phyloP scores from a whole-genome alignment of 139 green algal genomes.

The Nannochloris sp. region DNA sequence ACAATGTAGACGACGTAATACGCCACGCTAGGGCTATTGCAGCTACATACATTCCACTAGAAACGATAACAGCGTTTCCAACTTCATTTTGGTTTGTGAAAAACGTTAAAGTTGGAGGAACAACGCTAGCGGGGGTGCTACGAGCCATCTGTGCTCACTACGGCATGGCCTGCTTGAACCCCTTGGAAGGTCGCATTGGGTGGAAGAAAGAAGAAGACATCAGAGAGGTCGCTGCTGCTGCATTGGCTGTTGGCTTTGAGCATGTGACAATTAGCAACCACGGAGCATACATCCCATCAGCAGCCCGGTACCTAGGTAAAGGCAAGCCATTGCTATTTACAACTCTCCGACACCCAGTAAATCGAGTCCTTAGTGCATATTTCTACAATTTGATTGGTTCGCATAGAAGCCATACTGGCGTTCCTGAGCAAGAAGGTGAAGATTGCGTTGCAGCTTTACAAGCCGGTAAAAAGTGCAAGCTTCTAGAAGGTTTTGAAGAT shows the following conservation, averaged over 20 bases:
- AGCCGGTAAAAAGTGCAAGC: background rate
- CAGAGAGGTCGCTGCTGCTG: background rate
- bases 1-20: no score
- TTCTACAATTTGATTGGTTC: conserved; percentile 3
- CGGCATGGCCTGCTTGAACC: background rate
- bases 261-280: background rate
- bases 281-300: background rate
- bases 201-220: background rate
- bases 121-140: background rate
- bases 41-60: no score
- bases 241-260: background rate
- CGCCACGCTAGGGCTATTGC: no score
- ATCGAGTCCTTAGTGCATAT: background rate
- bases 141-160: background rate
- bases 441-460: background rate
- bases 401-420: background rate
- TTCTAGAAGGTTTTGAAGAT: background rate
- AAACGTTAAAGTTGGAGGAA: background rate
- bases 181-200: background rate
- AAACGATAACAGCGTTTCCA: conserved; percentile 7
- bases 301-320: background rate
- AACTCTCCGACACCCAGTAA: background rate
- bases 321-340: background rate
- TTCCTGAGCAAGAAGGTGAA: background rate
- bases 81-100: conserved; percentile 1